Percentiles rank a stretch among this genome's conserved stretches.
Conservation (phyloP, 2,329 filamentous ascomycete genomes). For the Xylariaceae sp. region DNA sequence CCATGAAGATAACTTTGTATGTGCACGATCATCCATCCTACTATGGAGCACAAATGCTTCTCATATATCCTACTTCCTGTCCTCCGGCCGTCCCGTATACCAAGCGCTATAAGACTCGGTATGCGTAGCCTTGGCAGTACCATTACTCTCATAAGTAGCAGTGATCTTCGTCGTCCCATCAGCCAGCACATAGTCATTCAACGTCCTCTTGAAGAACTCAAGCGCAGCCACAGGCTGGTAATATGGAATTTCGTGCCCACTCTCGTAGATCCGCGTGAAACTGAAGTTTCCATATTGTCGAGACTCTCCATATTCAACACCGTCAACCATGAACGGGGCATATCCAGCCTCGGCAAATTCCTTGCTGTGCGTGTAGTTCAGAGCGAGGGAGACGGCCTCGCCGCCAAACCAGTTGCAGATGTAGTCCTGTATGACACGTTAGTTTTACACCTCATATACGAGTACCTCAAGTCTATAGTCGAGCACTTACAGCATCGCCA, state of each 20-base stretch:
- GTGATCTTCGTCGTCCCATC: slow-evolving; percentile 49
- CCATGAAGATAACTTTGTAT: no score
- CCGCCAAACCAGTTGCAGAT: slow-evolving; percentile 72
- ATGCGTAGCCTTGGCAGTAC: slow-evolving; percentile 53
- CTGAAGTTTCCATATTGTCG: slow-evolving; percentile 73
- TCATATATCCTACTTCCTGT: slow-evolving; percentile 10
- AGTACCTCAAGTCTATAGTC: no score
- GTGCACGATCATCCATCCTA: no score
- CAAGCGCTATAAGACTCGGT: slow-evolving; percentile 55
- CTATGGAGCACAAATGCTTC: no score
- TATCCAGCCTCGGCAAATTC: slow-evolving; percentile 67
- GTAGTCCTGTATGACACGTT: slow-evolving; percentile 43
- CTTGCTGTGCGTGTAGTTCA: slow-evolving; percentile 50
- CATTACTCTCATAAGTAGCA: slow-evolving; percentile 52
- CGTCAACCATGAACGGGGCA: slow-evolving; percentile 65
- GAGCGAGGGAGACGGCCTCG: slow-evolving; percentile 63
- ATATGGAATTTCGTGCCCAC: slow-evolving; percentile 59
- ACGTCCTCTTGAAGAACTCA: slow-evolving; percentile 57
- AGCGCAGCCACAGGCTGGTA: slow-evolving; percentile 59
- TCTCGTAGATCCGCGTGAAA: slow-evolving; percentile 61
- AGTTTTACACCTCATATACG: background rate
- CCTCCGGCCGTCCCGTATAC: slow-evolving; percentile 38
- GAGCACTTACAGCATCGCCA: slow-evolving; percentile 42
- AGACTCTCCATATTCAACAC: slow-evolving; percentile 63
- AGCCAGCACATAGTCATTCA: slow-evolving; percentile 53